Evolutionary conservation across 2,329 filamentous ascomycete genomes (phyloP), one percentile per base, ranked within the genome.

Genomic region (Fusarium sarcochroum): DNA sequence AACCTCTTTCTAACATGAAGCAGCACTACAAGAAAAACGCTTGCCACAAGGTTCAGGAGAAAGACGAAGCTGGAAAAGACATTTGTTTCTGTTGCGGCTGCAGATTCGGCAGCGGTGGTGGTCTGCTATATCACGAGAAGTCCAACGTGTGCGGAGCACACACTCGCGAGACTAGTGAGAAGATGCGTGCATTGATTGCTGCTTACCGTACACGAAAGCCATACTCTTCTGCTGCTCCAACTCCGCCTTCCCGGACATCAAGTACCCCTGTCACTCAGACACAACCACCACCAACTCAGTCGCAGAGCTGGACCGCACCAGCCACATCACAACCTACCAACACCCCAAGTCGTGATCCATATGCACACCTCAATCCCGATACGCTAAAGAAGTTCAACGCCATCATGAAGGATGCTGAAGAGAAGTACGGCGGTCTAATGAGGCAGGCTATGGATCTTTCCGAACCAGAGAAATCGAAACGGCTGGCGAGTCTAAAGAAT

Each of bases 81-180:
- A 70, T 77, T 1, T 88, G 86, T 52, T 63, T 76, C 2, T 76
- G 80, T 47, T 88, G 85, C 45, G 83, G 83, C 25, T 77, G 80
- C 41, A 55, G 50, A 5, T 87, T 88, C 44, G 75, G 74, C 3
- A 82, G 80, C 13, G 66, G 71, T 6, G 77, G 77, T 21, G 84
- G 82, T 2, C 69, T 84, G 3, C 63, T 77, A 49, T 86, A 86
- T 74, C 86, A 88, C 62, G 61, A 73, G 1, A 75, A 78, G 37
- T 81, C 80, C 53, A 72, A 76, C 5, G 81, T 86, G 4, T 88
- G 86, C 65, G 84, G 85, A n/a, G 67, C 76, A 5, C 81, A 82
- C 58, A 66, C 67, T 21, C 47, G 66, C 5, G 63, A 65, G 10
- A 62, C 58, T 41, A 35, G 34, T n/a, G 30, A 61, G 17, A 46